Evolutionary conservation across 345 rosid species (phyloP).

Genomic region (Hevea brasiliensis): DNA sequence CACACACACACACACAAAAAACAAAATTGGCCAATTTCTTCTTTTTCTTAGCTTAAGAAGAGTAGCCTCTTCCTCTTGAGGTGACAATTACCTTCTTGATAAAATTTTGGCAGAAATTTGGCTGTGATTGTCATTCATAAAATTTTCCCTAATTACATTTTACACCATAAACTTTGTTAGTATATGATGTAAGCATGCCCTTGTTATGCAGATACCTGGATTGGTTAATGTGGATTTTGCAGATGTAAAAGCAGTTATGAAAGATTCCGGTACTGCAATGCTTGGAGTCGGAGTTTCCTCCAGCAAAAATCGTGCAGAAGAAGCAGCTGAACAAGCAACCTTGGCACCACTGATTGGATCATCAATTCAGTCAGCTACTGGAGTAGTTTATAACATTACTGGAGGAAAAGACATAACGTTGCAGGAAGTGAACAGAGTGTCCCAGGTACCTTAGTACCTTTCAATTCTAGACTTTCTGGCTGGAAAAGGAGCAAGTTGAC

Average conservation of each 20-base stretch:
- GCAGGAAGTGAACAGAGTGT: conserved; percentile 95
- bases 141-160: background rate
- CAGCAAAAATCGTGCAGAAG: conserved; percentile 98
- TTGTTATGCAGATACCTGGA: conserved; percentile 79
- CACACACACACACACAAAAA: too few relatives aligned
- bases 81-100: background rate
- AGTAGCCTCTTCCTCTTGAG: too few relatives aligned
- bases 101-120: background rate
- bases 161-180: background rate
- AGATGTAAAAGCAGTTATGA: conserved; percentile 96
- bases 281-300: conserved; percentile 99
- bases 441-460: conserved; percentile 55
- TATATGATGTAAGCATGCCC: background rate
- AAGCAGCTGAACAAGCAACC: conserved; percentile 98
- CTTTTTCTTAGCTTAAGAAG: too few relatives aligned
- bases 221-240: conserved; percentile 97
- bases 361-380: conserved; percentile 98
- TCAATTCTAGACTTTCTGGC: background rate
- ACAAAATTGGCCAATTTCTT: too few relatives aligned
- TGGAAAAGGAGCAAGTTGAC: background rate
- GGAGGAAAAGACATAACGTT: conserved; percentile 97
- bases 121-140: background rate
- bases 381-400: conserved; percentile 91
- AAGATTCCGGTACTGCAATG: conserved; percentile 97
- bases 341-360: conserved; percentile 95